Evolutionary conservation across 495 filamentous ascomycete species (phyloP), one percentile per base, ranked within the genome.

Genomic region (Acidomyces sp.): DNA sequence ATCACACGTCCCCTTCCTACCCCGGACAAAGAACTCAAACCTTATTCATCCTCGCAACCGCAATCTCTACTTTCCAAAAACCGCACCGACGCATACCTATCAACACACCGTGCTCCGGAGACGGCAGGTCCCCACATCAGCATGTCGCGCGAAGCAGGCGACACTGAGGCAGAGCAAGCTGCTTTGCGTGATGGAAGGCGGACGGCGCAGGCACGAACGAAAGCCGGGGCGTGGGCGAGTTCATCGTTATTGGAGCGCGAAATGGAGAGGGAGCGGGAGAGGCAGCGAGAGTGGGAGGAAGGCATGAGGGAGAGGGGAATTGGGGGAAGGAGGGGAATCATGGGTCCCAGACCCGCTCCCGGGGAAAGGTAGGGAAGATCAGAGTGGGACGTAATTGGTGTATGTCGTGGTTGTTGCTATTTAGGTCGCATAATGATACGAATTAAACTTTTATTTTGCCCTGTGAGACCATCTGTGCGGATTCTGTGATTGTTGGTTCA

Each of bases 271-370:
- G 90, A 97, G 62, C 72, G 92, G 9, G 82, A 93, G 57, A 71
- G 88, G 27, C 90, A 97, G 62, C 69, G 73, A 37, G 90, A 97
- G 52, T 97, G 90, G 90, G 90, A 96, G 52, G 81, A n/a, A n/a
- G n/a, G n/a, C n/a, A n/a, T n/a, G n/a, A n/a, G n/a, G n/a, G n/a
- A n/a, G n/a, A n/a, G n/a, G n/a, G n/a, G n/a, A n/a, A n/a, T n/a
- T n/a, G n/a, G n/a, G n/a, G n/a, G n/a, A n/a, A n/a, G n/a, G n/a
- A n/a, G n/a, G n/a, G n/a, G n/a, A n/a, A n/a, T n/a, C n/a, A n/a
- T n/a, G n/a, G n/a, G n/a, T n/a, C n/a, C n/a, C n/a, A n/a, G n/a
- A n/a, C n/a, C n/a, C n/a, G n/a, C n/a, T n/a, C n/a, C n/a, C n/a
- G n/a, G n/a, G n/a, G n/a, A n/a, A n/a, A n/a, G n/a, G n/a, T n/a